Percentiles rank a stretch among this genome's conserved stretches.
Conservation (phyloP, 2,329 filamentous ascomycete genomes). For the Colletotrichum sp. region DNA sequence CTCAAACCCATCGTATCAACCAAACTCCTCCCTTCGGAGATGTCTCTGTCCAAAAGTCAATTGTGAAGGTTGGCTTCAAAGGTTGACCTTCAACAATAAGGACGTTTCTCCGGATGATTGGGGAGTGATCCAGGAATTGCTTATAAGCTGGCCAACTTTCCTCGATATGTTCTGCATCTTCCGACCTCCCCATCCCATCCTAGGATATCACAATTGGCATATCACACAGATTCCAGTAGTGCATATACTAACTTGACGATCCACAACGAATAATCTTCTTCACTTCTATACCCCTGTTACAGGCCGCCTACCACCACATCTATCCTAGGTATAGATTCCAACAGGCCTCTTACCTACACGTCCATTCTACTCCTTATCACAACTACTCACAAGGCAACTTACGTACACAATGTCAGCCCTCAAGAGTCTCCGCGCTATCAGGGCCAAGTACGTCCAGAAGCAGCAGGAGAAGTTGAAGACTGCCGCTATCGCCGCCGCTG, state of each 20-base stretch:
- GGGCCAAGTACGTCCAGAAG: not conserved
- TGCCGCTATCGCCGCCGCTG: not conserved
- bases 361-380: not conserved
- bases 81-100: accelerated
- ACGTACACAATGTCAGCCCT: not conserved
- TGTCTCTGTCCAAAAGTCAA: not conserved
- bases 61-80: not conserved
- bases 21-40: not conserved
- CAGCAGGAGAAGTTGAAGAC: not conserved
- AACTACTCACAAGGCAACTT: not conserved
- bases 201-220: not conserved
- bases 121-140: not conserved
- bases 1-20: not conserved
- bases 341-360: not conserved
- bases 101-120: not conserved
- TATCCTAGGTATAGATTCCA: too few relatives aligned
- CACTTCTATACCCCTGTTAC: not conserved
- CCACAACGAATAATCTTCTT: not conserved
- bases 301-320: not conserved
- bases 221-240: not conserved
- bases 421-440: not conserved
- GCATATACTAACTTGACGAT: not conserved
- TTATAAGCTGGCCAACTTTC: accelerated
- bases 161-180: not conserved
- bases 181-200: not conserved